Evolutionary conservation across 305 asterid genomes (phyloP).

Genomic region (Fraxinus latifolia): DNA sequence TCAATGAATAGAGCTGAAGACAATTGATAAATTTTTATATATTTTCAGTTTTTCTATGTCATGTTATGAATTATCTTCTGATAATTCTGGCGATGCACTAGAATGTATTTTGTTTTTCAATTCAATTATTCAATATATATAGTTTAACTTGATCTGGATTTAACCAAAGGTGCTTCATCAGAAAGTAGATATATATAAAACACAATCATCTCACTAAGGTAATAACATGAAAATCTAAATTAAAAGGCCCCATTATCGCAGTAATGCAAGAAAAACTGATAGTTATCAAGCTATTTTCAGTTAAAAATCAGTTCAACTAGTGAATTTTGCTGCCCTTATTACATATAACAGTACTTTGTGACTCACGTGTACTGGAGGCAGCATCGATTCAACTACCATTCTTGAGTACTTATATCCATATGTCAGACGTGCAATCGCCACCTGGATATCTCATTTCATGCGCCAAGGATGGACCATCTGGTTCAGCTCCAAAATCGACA

Average conservation of each 20-base stretch:
- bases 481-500: conserved; percentile 83
- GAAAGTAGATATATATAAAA: neutral
- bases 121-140: neutral
- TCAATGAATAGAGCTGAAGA: neutral
- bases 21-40: neutral
- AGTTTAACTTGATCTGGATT: neutral
- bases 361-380: neutral
- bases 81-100: neutral
- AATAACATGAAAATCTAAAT: neutral
- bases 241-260: neutral
- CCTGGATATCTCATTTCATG: conserved; percentile 99
- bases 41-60: neutral
- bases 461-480: conserved; percentile 84
- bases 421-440: conserved; percentile 98
- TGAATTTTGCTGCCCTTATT: neutral
- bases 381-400: neutral
- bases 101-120: neutral
- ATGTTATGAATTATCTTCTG: neutral
- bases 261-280: neutral
- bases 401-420: conserved; percentile 52
- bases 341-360: neutral
- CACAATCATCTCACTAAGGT: neutral
- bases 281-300: neutral
- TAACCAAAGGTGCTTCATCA: neutral
- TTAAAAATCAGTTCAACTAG: neutral